Percentiles rank a stretch among this genome's conserved stretches.
Evolutionary conservation across 345 rosid genomes (phyloP).

Genomic region (Citrus australasica): DNA sequence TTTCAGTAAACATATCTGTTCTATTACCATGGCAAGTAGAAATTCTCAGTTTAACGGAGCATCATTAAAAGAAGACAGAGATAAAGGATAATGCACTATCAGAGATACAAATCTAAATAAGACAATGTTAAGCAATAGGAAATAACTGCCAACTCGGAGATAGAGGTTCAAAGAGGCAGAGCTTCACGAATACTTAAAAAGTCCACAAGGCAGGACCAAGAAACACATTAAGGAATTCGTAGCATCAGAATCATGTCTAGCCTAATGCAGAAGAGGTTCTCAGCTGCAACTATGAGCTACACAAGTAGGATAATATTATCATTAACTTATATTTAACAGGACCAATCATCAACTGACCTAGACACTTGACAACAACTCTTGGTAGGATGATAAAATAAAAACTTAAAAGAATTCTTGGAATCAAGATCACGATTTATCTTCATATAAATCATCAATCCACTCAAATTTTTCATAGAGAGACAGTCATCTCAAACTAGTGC

Average conservation of each 20-base stretch:
- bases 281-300: neutral
- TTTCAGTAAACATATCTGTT: neutral
- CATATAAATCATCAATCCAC: neutral
- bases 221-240: neutral
- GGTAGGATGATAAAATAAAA: neutral
- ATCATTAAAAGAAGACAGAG: neutral
- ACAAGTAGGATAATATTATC: neutral
- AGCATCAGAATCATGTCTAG: neutral
- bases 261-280: neutral
- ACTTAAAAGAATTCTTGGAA: neutral
- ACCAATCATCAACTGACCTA: neutral
- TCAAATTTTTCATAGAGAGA: neutral
- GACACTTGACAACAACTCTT: neutral
- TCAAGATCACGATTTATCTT: neutral
- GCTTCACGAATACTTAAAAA: neutral
- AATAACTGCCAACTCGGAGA: neutral
- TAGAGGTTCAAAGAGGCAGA: neutral
- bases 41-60: neutral
- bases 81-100: neutral
- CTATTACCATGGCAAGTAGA: neutral
- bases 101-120: neutral
- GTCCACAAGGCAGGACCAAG: neutral
- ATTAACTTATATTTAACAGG: neutral
- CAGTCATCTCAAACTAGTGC: neutral
- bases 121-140: neutral